Evolutionary conservation across 371 early-diverging fungal species (phyloP), one percentile per base, ranked within the genome.

Genomic region (Apophysomyces elegans): DNA sequence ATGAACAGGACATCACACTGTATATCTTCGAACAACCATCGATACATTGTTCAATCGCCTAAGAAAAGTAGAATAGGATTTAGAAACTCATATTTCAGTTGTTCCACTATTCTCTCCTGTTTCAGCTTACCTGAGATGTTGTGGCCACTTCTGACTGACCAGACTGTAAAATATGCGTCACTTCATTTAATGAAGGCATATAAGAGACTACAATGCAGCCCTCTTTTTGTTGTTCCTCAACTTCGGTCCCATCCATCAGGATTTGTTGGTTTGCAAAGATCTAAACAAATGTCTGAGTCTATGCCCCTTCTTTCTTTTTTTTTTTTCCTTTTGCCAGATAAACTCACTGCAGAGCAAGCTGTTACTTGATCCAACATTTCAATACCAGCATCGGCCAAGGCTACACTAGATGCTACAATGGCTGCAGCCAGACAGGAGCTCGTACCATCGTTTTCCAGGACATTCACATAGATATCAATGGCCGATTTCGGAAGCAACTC

Each of bases 371-470:
- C 98, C 64, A 88, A 72, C 93, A 97, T 93, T 73, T 97, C 96
- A 50, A 98, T 95, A 18, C 96, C 96, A 1, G 97, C 97, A 73
- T 96, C 95, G 2, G 92, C 95, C 32, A 98, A 73, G 0, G 97
- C 96, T 6, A 91, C 85, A 8, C 94, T 91, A 5, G 96, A 93
- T 46, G 90, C 92, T 36, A 92, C 90, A 59, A 97, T 91, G 7
- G 96, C 95, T 3, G 94, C 93, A 0, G 94, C 90, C 37, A 96
- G 68, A 64, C 92, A 88, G 13, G 90, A 86, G 14, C 81, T 82
- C 54, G 79, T 88, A 13, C 97, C 97, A 64, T 95, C 96, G 64
- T 85, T 88, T 71, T 97, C 95, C 16, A 97, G 78, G 0, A 96
- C 91, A 13, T 90, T 92, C 46, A 96, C 86, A 71, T 86, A 94